phyloP scores from a whole-genome alignment of 208 protist genomes.

The Borovskyia barvae region DNA sequence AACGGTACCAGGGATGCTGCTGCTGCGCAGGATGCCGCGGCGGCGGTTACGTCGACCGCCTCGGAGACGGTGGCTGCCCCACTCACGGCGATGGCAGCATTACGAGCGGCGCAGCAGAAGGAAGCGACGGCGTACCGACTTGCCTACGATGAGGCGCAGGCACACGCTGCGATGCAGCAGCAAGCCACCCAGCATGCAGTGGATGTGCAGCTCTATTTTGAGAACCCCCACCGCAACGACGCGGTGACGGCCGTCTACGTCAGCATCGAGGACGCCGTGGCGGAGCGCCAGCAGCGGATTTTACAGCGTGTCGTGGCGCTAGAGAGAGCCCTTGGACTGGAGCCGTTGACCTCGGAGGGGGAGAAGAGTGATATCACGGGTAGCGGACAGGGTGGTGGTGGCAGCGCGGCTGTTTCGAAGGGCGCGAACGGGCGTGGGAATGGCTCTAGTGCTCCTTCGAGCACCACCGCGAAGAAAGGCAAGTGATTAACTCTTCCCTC shows the following conservation, averaged over 20 bases:
- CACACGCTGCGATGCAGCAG: constrained; percentile 23
- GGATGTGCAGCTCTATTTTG: constrained; percentile 72
- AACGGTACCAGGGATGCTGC: background rate
- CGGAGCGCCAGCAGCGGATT: constrained; percentile 58
- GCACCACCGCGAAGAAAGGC: background rate
- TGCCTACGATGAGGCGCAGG: constrained; percentile 48
- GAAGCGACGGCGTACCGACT: constrained; percentile 41
- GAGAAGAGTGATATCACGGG: background rate
- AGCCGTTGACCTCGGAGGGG: background rate
- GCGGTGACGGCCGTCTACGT: constrained; percentile 68
- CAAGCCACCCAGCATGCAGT: constrained; percentile 41
- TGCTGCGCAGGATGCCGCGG: background rate
- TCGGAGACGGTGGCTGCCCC: constrained; percentile 6
- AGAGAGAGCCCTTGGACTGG: constrained; percentile 56
- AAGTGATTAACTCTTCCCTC: background rate
- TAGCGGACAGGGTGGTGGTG: background rate
- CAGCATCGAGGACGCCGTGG: constrained; percentile 52
- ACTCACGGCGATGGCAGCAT: constrained; percentile 19
- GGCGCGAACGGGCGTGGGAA: background rate
- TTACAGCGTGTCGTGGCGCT: constrained; percentile 70
- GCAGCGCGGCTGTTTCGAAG: background rate
- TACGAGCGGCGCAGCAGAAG: constrained; percentile 35
- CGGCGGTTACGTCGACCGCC: background rate
- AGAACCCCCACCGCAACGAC: constrained; percentile 41
- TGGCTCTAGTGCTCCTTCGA: background rate